phyloP scores from a whole-genome alignment of 2,329 filamentous ascomycete species.

The Pleochaeta shiraiana region DNA sequence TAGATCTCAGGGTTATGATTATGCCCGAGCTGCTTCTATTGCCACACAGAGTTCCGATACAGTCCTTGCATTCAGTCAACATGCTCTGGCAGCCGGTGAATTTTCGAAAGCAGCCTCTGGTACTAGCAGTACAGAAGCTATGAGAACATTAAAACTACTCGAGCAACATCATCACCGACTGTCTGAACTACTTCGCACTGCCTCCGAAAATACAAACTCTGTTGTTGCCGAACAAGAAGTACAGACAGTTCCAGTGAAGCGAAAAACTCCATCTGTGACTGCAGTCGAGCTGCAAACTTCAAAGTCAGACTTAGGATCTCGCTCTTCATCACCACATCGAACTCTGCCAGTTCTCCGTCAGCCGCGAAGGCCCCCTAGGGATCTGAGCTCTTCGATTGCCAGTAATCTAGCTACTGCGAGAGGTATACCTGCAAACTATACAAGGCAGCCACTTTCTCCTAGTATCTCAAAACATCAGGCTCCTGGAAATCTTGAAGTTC shows the following conservation, averaged over 20 bases:
- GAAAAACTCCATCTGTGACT: slow-evolving; percentile 15
- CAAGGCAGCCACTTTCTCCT: slow-evolving; percentile 45
- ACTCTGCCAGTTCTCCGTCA: slow-evolving; percentile 13
- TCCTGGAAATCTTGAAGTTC: slow-evolving; percentile 43
- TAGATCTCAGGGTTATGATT: slow-evolving; percentile 50
- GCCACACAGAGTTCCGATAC: slow-evolving; percentile 49
- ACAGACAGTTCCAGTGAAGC: slow-evolving; percentile 13
- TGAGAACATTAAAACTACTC: slow-evolving; percentile 65
- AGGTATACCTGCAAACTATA: slow-evolving; percentile 46
- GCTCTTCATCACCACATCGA: slow-evolving; percentile 13
- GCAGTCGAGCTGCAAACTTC: slow-evolving; percentile 17
- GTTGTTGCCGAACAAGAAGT: slow-evolving; percentile 13
- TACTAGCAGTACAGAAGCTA: slow-evolving; percentile 47
- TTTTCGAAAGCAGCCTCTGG: slow-evolving; percentile 63
- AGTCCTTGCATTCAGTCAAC: slow-evolving; percentile 66
- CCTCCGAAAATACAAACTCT: slow-evolving; percentile 20
- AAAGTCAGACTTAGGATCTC: slow-evolving; percentile 16
- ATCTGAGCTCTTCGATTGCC: slow-evolving; percentile 63
- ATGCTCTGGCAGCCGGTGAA: slow-evolving; percentile 70
- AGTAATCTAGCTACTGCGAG: slow-evolving; percentile 72
- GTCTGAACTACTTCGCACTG: slow-evolving; percentile 57
- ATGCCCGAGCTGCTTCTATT: slow-evolving; percentile 63
- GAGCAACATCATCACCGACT: slow-evolving; percentile 75
- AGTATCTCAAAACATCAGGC: slow-evolving; percentile 54
- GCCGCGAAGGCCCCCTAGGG: slow-evolving; percentile 29